Conservation (phyloP, 257 asterid species). For the Jacaranda copaia region DNA sequence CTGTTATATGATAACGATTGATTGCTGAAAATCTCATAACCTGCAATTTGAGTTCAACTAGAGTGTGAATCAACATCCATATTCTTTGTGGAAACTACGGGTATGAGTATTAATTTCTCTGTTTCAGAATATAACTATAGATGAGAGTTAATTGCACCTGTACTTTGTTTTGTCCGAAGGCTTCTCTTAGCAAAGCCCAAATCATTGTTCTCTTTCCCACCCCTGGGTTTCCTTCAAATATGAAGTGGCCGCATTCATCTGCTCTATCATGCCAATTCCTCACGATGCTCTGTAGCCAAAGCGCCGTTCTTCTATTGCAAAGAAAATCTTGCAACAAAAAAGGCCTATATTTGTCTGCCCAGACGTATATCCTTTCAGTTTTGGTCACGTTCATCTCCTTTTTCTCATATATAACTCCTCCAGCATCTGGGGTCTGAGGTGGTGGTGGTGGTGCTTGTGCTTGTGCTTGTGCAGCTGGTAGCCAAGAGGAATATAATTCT, state of each 20-base stretch:
- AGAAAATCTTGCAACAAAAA: conserved; percentile 58
- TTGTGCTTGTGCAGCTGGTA: conserved; percentile 30
- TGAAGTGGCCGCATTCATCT: conserved; percentile 58
- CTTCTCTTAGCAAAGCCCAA: conserved; percentile 73
- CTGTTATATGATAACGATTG: not conserved
- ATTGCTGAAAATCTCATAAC: conserved; percentile 13
- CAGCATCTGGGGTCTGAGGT: conserved; percentile 25
- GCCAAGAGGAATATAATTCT: not conserved
- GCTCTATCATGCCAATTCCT: conserved; percentile 42
- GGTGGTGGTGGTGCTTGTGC: conserved; percentile 26
- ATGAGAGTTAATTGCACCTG: conserved; percentile 53
- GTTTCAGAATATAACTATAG: not conserved
- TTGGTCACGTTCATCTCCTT: conserved; percentile 27
- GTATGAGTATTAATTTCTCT: not conserved
- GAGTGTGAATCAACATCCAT: conserved; percentile 13
- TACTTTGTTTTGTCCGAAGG: conserved; percentile 59
- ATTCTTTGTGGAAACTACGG: conserved; percentile 8
- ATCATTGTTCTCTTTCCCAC: conserved; percentile 93
- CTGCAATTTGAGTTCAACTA: conserved; percentile 16
- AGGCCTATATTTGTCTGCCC: conserved; percentile 81
- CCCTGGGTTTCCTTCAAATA: conserved; percentile 83
- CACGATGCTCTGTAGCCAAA: conserved; percentile 51
- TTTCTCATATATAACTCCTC: conserved; percentile 23
- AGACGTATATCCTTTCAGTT: conserved; percentile 43
- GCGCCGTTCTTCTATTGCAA: conserved; percentile 67